Base-by-base conservation (phyloP, 2,329 filamentous ascomycete genomes). In the Alternaria tenuissima region DNA sequence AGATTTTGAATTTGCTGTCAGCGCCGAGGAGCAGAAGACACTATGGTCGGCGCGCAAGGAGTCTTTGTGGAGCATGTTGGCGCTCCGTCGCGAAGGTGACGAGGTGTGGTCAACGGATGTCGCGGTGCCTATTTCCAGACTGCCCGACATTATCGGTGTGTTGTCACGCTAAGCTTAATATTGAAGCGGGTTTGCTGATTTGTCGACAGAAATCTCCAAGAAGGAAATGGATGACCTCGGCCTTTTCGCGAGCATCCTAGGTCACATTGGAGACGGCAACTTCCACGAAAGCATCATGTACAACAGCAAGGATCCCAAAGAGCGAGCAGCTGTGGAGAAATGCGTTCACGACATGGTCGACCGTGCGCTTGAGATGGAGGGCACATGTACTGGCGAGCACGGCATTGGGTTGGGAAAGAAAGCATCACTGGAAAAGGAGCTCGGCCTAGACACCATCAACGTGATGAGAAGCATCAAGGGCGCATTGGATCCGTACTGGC, bases 211-310 rank as follows among this genome's bases (percentile, higher is more conserved):
- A 76, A 84, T 93, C 43, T 94, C 91, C 64, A 96, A 97, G 81
- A 91, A 92, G 75, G 92, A 96, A 73, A 89, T 96, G 85, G 91
- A 94, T 71, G 88, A 92, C 12, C 83, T 97, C 11, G 93, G 92
- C 0, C 81, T 97, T 2, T 96, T 97, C 75, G 92, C 93, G 1
- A 93, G 91, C 71, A 91, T 96, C 28, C 82, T 97, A 4, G 94
- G 94, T 3, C 94, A 97, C 73, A 90, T 97, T 57, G 94, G 94
- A 12, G 94, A 97, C 74, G 94, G 94, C 38, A 97, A 97, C 78
- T 97, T 97, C 81, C 94, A 97, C 77, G 90, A 94, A 76, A 92
- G 90, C 74, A 95, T 97, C 79, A 90, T 97, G 80, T 97, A 96
- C 77, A 88, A 95, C 78, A 86, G 86, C 26, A 85, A 83, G 24